Evolutionary conservation across 257 asterid genomes (phyloP), one percentile per base, ranked within the genome.

Genomic region (Verbascum thapsus): DNA sequence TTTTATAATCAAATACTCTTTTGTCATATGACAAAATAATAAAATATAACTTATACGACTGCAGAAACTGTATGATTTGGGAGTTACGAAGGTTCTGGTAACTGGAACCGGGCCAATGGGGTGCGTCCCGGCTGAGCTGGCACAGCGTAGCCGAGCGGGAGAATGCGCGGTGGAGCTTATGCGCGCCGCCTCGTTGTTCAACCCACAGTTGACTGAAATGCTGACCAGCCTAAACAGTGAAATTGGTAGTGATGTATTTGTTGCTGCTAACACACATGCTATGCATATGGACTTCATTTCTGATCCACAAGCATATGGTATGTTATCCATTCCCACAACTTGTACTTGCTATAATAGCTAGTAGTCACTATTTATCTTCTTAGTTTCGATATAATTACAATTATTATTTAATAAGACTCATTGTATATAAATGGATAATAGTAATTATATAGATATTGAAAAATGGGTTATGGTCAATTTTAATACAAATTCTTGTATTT

Each of bases 71-170:
- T 70, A 84, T 64, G 85, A 84, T 0, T 58, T 88, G 85, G 96
- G 96, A 55, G 78, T 78, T 3, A 66, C 95, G 41, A 71, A 76
- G 61, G 95, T 86, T 4, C 35, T 86, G 3, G 96, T 86, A 53
- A 82, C 96, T 1, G 96, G 96, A 37, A 88, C 95, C 0, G 96
- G 96, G 58, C 90, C 96, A 17, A 15, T 88, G 34, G 96, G 96
- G 5, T 88, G 96, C 23, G 96, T 82, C 22, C 96, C 95, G 3
- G 88, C 94, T 4, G 96, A 88, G 77, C 42, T 88, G 73, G 96
- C 96, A 0, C 81, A 67, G 61, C 81, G 92, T 58, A 82, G 95
- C 69, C 38, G 66, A 39, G 26, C 22, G n/a, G 96, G 96, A 0
- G 88, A 82, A 60, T 88, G 96, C 57, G 64, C 87, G 8, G 76